Base-by-base conservation (phyloP, 2,329 filamentous ascomycete genomes). In the Aspergillus costaricaensis region DNA sequence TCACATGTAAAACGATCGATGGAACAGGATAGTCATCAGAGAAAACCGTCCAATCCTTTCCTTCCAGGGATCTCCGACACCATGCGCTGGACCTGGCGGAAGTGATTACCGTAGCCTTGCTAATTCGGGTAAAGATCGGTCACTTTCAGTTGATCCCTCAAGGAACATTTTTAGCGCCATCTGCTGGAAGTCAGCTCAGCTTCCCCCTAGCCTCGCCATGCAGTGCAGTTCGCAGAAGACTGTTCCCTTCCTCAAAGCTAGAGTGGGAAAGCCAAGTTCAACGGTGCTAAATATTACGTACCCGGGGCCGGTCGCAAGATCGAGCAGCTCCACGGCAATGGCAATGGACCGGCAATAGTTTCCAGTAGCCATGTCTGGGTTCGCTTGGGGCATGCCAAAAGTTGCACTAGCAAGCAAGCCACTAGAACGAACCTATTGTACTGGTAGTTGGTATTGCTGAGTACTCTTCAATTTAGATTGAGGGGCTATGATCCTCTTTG, bases 51-150 rank as follows among this genome's bases (percentile, higher is more conserved):
- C 39, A 15, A 47, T 17, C 53, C 27, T 19, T 21, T 19, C 19
- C 56, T 36, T 32, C 23, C 25, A 43, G 48, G 47, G 49, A 55
- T 55, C 23, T 52, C 39, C 49, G 27, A 52, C 49, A 19, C 56
- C 36, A 51, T 51, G 27, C 48, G 39, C 38, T 36, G 19, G 36
- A 52, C 47, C 43, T 38, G 44, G 43, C 30, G 44, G 47, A 50
- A 57, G 27, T 54, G 36, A 12, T 49, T 57, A 49, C 55, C 47
- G 43, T 55, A 55, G 48, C 57, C 50, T 59, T 43, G 49, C 56
- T 48, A n/a, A 54, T 54, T 32, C 25, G n/a, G 55, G 54, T 49
- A 57, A 62, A 57, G 62, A 64, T 62, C 59, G 61, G n/a, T 63
- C 32, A 27, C n/a, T 55, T 32, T 41, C 43, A 47, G 58, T 47